Percentiles rank a stretch among this genome's conserved stretches.
These are phyloP conservation scores for Pleodorina starrii DNA, from an alignment of 139 green algal species.

Conservation along the genomic window DNA sequence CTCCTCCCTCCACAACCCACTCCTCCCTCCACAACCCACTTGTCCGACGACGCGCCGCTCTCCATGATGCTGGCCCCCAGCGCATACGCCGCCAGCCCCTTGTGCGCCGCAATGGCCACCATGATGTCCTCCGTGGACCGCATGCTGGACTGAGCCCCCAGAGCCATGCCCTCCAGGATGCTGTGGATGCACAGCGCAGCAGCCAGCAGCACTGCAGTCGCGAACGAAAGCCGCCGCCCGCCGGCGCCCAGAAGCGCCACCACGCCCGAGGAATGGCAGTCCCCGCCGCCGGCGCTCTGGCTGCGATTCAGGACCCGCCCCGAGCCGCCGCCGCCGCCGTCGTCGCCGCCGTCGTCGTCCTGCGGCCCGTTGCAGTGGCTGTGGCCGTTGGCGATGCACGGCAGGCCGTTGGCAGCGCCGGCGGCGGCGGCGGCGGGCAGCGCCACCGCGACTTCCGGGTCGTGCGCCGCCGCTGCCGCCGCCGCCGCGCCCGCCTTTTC, in stretches of 20 bases:
- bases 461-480: not conserved
- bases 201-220: constrained; percentile 83
- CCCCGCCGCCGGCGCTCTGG: constrained; percentile 1
- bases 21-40: not conserved
- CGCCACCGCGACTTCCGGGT: not conserved
- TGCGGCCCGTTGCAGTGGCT: not conserved
- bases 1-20: not conserved
- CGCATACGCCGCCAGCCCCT: constrained; percentile 86
- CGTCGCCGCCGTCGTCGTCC: not conserved
- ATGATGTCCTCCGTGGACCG: constrained; percentile 83
- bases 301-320: not conserved
- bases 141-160: constrained; percentile 82
- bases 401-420: not conserved
- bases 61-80: constrained; percentile 85
- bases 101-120: constrained; percentile 78
- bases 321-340: not conserved
- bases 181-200: constrained; percentile 85
- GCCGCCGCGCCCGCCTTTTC: not conserved
- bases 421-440: not conserved
- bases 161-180: constrained; percentile 85
- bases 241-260: constrained; percentile 52
- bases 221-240: constrained; percentile 68
- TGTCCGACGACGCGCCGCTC: constrained; percentile 41
- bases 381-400: not conserved
- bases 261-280: constrained; percentile 34